Evolutionary conservation across 345 rosid species (phyloP), one percentile per base, ranked within the genome.

Genomic region (Gossypium turneri): DNA sequence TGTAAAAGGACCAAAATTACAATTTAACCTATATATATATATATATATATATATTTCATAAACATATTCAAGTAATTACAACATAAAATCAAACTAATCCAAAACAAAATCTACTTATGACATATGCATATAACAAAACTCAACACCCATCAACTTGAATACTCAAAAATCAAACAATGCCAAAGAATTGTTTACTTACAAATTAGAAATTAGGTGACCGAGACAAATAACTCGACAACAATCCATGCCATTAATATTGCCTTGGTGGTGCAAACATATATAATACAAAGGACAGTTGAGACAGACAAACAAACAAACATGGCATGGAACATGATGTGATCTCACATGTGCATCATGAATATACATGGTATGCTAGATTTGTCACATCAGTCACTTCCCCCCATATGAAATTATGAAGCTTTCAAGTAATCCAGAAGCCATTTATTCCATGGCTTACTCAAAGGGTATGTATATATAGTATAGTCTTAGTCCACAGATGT

Each of bases 241-340:
- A 62, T 34, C 58, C 73, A 16, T 51, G 73, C 15, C 59, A 5
- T 57, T 15, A 8, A 48, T 24, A 8, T 67, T 50, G 57, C 58
- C 17, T 68, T 25, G 13, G 13, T 48, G 13, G 56, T 20, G 2
- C 67, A 38, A 34, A 17, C 13, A 63, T 62, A 34, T 16, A 34
- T 34, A 34, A 34, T 1, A 45, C 7, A 24, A 24, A 25, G 25
- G 50, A 48, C 58, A 48, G 3, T 25, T 25, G 0, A 48, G 57
- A 48, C 27, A 22, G 6, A 67, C 53, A 19, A 56, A 56, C 60
- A 22, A 3, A 22, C 62, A 66, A 10, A 7, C 13, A 48, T 47
- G 57, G 58, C 59, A 50, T 68, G 59, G 73, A 68, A 9, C 73
- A 50, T 68, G 58, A 68, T 27, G 24, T 50, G 44, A 50, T 50